Conservation (phyloP, 1,284 basidiomycete genomes). For the Puccinia triticina region DNA sequence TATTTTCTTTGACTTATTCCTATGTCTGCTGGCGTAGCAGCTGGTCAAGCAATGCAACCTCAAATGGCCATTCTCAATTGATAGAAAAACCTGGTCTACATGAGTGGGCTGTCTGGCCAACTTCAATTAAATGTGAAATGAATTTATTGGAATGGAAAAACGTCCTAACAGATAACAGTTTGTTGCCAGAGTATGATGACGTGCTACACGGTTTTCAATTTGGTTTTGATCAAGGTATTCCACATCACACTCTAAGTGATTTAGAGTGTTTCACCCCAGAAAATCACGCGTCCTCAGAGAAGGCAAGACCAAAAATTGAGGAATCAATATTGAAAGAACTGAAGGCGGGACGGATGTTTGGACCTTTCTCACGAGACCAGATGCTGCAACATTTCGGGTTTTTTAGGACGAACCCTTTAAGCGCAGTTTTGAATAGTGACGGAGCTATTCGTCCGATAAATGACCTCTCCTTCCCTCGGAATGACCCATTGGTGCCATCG, state of each 20-base stretch:
- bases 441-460: slow-evolving; percentile 14
- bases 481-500: not conserved
- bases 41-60: no score
- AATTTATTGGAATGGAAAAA: not conserved
- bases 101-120: not conserved
- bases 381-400: not conserved
- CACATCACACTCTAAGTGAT: not conserved
- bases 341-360: not conserved
- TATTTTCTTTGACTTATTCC: no score
- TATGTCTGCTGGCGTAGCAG: no score
- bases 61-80: not conserved
- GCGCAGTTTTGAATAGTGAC: slow-evolving; percentile 20
- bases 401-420: slow-evolving; percentile 20
- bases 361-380: not conserved
- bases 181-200: not conserved
- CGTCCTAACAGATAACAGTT: not conserved
- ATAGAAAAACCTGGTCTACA: not conserved
- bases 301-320: not conserved
- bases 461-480: slow-evolving; percentile 20
- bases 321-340: not conserved
- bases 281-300: not conserved
- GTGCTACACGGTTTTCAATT: not conserved
- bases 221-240: slow-evolving; percentile 28
- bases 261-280: not conserved
- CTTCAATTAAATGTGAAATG: not conserved